Evolutionary conservation across 1,284 basidiomycete genomes (phyloP), one percentile per base, ranked within the genome.

Genomic region (Puccinia hordei): DNA sequence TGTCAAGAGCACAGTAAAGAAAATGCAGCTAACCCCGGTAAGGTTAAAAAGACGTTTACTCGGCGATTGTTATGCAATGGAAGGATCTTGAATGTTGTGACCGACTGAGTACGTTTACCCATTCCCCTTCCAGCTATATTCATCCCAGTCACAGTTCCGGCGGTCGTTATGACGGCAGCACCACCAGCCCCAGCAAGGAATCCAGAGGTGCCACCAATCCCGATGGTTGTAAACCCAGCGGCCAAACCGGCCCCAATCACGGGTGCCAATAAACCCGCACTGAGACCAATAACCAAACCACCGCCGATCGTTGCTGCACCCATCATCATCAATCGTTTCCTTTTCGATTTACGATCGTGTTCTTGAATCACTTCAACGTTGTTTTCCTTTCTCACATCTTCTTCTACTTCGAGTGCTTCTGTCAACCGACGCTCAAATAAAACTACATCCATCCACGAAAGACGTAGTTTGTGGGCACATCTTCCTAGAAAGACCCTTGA

Each of bases 11-110:
- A n/a, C n/a, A n/a, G n/a, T n/a, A n/a, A n/a, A n/a, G 24, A 51
- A 65, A 22, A 2, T 46, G 13, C 38, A 30, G n/a, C 92, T 83
- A 85, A 96, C 94, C 94, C 95, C 81, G 94, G 90, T 1, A 98
- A 91, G 15, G 94, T 95, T 74, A 98, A 88, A 85, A 95, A 93
- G 84, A 92, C 94, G 84, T 91, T 95, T 74, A 98, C 93, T 66
- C 95, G 90, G 86, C 95, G 95, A 87, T 96, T 95, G 86, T 97
- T 96, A 87, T 98, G 95, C 81, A 98, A 86, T 5, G 95, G 94
- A 73, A 93, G 88, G 80, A 97, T 88, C 83, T 96, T 92, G 85
- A 98, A 97, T n/a, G 91, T 94, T 82, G 91, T 88, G 27, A 97
- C 94, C 83, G 91, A 90, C 82, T 89, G 89, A n/a, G 94, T 97